Evolutionary conservation across 2,329 filamentous ascomycete genomes (phyloP).

Genomic region (Aspergillus sp.): DNA sequence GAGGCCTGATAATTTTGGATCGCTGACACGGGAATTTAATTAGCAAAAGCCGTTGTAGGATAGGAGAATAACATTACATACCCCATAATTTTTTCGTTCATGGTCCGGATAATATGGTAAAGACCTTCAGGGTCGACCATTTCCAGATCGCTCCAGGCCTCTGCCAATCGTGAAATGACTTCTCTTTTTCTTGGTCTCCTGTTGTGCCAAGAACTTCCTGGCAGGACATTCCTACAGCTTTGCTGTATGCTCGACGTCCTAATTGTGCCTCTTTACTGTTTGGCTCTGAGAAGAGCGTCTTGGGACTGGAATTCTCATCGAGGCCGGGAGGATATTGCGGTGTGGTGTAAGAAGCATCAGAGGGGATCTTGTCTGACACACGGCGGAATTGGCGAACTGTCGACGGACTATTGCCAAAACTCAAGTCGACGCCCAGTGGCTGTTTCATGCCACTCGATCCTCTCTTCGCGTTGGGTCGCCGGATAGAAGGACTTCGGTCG

Average conservation of each 20-base stretch:
- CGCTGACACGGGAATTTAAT: conserved; percentile 17
- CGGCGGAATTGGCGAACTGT: conserved; percentile 88
- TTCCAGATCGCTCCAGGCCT: conserved; percentile 81
- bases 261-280: conserved; percentile 74
- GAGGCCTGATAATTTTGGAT: conserved; percentile 35
- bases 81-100: conserved; percentile 66
- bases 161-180: conserved; percentile 74
- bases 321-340: conserved; percentile 21
- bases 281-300: conserved; percentile 25
- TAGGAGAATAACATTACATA: conserved; percentile 15
- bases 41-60: background rate
- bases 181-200: conserved; percentile 64
- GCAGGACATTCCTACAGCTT: conserved; percentile 75
- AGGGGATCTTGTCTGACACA: conserved; percentile 64
- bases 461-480: conserved; percentile 36
- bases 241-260: conserved; percentile 75
- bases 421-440: conserved; percentile 83
- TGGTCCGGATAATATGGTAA: conserved; percentile 74
- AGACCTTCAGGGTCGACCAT: conserved; percentile 85
- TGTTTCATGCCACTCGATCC: conserved; percentile 57
- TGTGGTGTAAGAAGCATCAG: conserved; percentile 14
- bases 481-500: conserved; percentile 37
- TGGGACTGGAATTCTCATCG: conserved; percentile 38
- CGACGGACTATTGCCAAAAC: conserved; percentile 87
- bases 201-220: conserved; percentile 84